A percentile compares a stretch with the other conserved stretches of the same genome.
Conservation (phyloP, 2,329 filamentous ascomycete species). For the Neodidymelliopsis sp. region DNA sequence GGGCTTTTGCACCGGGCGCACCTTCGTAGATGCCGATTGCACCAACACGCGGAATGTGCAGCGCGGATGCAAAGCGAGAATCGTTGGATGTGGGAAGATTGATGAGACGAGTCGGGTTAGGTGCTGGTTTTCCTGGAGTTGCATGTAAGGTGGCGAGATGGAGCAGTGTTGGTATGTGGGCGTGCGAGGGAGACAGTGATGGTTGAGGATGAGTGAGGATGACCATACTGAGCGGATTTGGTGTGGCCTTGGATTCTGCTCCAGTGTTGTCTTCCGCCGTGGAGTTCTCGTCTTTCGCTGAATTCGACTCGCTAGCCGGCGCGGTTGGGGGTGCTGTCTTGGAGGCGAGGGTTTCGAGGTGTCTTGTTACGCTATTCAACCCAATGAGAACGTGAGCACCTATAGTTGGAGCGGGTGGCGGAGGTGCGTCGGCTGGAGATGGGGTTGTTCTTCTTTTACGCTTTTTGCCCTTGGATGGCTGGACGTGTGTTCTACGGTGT, state of each 20-base stretch:
- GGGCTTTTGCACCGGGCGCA: slow-evolving; percentile 64
- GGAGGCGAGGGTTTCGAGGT: slow-evolving; percentile 59
- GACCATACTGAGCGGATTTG: slow-evolving; percentile 32
- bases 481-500: slow-evolving; percentile 63
- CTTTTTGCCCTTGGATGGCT: slow-evolving; percentile 68
- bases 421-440: slow-evolving; percentile 3
- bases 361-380: slow-evolving; percentile 68
- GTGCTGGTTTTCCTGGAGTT: slow-evolving; percentile 8
- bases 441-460: slow-evolving; percentile 53
- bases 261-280: background rate
- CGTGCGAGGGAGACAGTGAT: slow-evolving; percentile 42
- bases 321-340: slow-evolving; percentile 23
- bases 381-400: slow-evolving; percentile 68
- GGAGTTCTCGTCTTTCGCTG: background rate
- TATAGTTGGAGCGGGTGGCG: slow-evolving; percentile 58
- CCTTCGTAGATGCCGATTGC: slow-evolving; percentile 66
- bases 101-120: slow-evolving; percentile 62
- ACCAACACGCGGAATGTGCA: slow-evolving; percentile 70
- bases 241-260: background rate
- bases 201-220: slow-evolving; percentile 45
- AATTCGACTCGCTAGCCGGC: background rate
- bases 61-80: slow-evolving; percentile 61
- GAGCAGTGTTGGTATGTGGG: slow-evolving; percentile 44
- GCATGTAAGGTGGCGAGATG: slow-evolving; percentile 31
- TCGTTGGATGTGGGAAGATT: slow-evolving; percentile 69